Conservation (phyloP, 1,139 yeast genomes). For the Maudiozyma humilis region DNA sequence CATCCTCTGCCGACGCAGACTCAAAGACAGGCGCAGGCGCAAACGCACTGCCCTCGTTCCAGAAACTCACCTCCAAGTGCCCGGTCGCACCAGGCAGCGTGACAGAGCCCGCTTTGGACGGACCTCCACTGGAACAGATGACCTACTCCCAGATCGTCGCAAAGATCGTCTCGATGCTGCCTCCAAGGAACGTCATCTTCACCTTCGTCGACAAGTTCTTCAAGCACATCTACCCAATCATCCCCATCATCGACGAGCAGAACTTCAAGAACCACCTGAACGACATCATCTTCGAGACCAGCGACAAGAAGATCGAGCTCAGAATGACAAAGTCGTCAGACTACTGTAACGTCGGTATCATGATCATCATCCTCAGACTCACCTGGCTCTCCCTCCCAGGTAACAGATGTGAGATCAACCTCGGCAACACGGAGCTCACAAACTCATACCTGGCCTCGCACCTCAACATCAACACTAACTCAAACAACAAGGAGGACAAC, state of each 20-base stretch:
- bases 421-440: conserved; percentile 18
- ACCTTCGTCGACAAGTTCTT: conserved; percentile 38
- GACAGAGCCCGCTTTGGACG: neutral
- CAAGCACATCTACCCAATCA: conserved; percentile 39
- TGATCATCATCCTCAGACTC: conserved; percentile 41
- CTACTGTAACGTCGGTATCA: conserved; percentile 35
- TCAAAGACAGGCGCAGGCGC: neutral
- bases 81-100: conserved; percentile 2
- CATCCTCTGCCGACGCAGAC: neutral
- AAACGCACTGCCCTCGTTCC: conserved; percentile 6
- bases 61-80: conserved; percentile 7
- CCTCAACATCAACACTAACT: conserved; percentile 11
- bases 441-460: conserved; percentile 17
- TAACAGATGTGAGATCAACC: conserved; percentile 28
- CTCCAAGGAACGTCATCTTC: conserved; percentile 37
- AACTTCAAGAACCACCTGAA: conserved; percentile 29
- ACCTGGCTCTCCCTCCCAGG: conserved; percentile 44
- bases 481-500: conserved; percentile 22
- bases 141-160: conserved; percentile 9
- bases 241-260: conserved; percentile 45
- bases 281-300: conserved; percentile 16
- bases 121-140: conserved; percentile 5
- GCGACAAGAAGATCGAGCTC: conserved; percentile 10
- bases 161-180: conserved; percentile 26
- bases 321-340: conserved; percentile 26